These are phyloP conservation scores for Termitomyces sp. DNA, from an alignment of 768 basidiomycete species.

Conservation along the genomic window DNA sequence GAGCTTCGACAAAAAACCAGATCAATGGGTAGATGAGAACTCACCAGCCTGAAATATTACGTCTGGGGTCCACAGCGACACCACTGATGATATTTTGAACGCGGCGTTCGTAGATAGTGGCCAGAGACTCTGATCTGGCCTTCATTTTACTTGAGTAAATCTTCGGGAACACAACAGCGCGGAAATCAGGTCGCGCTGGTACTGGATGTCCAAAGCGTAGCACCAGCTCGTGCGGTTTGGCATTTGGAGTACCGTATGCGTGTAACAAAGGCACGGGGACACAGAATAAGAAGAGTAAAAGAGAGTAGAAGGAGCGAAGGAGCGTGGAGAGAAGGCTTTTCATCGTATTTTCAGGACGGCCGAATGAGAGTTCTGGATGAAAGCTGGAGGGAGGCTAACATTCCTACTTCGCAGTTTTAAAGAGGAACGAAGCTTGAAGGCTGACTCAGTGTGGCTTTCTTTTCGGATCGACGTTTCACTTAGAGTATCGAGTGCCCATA, in stretches of 20 bases:
- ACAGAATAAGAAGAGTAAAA: conserved; percentile 9
- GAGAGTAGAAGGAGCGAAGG: conserved; percentile 11
- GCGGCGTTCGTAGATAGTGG: conserved; percentile 13
- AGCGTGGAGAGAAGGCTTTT: conserved; percentile 8
- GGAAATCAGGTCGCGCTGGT: neutral
- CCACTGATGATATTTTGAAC: conserved; percentile 9
- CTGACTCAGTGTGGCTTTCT: neutral
- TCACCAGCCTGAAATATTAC: conserved; percentile 14
- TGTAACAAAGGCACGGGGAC: conserved; percentile 1
- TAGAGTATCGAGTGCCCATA: neutral
- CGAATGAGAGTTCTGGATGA: neutral
- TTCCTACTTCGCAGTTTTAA: neutral
- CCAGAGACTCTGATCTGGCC: conserved; percentile 15
- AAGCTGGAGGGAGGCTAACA: neutral
- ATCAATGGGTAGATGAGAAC: neutral
- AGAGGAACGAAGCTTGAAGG: neutral
- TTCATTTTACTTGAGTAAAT: conserved; percentile 27
- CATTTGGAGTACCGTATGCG: neutral
- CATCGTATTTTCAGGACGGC: conserved; percentile 2
- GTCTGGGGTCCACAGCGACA: conserved; percentile 1
- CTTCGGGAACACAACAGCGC: neutral
- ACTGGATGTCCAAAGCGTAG: neutral
- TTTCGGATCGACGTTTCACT: neutral
- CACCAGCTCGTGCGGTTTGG: neutral
- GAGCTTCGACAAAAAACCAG: neutral